Evolutionary conservation across 306 rosid species (phyloP).

Genomic region (Medicago arabica): DNA sequence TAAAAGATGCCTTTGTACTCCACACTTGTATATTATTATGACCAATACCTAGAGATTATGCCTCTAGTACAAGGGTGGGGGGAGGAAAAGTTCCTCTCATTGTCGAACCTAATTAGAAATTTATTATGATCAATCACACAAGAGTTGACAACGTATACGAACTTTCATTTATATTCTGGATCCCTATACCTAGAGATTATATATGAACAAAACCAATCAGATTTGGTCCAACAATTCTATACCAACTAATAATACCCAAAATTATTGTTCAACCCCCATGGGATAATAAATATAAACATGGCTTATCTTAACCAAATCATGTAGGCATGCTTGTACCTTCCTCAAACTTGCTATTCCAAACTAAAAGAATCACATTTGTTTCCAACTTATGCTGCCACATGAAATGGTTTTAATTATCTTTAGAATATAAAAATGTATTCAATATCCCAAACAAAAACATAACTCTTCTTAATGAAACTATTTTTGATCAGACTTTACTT

Average conservation of each 20-base stretch:
- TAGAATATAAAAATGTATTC: too few species aligned
- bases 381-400: conserved; percentile 19
- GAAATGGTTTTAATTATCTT: background rate
- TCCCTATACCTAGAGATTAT: background rate
- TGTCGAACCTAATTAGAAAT: too few species aligned
- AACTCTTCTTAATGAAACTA: too few species aligned
- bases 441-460: too few species aligned
- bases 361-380: background rate
- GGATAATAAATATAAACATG: conserved; percentile 17
- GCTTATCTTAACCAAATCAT: conserved; percentile 45
- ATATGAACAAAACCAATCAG: background rate
- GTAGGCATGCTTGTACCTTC: conserved; percentile 34
- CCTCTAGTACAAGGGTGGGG: too few species aligned
- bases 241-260: conserved; percentile 39
- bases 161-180: background rate
- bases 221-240: conserved; percentile 20
- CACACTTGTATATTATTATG: too few species aligned
- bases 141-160: too few species aligned
- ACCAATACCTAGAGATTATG: too few species aligned
- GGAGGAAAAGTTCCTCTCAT: too few species aligned
- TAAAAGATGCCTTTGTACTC: too few species aligned
- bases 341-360: conserved; percentile 32
- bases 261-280: conserved; percentile 17
- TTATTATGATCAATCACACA: too few species aligned
- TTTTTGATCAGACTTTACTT: too few species aligned